phyloP scores from a whole-genome alignment of 2,329 filamentous ascomycete genomes.

The Gnomoniopsis sp. region DNA sequence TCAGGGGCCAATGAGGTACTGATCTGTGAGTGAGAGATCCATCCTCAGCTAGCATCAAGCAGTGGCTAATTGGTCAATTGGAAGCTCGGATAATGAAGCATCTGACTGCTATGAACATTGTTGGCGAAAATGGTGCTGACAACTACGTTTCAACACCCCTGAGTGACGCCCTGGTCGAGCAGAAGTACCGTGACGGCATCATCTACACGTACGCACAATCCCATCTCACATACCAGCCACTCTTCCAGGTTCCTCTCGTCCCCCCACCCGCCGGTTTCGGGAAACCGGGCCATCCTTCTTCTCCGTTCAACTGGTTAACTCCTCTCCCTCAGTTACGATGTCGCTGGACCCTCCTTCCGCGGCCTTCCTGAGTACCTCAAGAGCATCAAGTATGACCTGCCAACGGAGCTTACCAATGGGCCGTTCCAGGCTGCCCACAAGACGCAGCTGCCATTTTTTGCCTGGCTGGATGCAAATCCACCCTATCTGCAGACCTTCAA shows the following conservation, averaged over 20 bases:
- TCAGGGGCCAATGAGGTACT: constrained; percentile 27
- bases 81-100: constrained; percentile 31
- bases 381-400: constrained; percentile 26
- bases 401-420: constrained; percentile 26
- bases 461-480: constrained; percentile 33
- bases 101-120: constrained; percentile 34
- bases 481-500: constrained; percentile 32
- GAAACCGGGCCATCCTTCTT: no score
- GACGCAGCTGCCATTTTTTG: constrained; percentile 32
- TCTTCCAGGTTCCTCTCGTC: neutral
- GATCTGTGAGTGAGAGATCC: neutral
- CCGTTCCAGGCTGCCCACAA: constrained; percentile 32
- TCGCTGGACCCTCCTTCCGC: constrained; percentile 30
- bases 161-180: constrained; percentile 31
- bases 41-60: neutral
- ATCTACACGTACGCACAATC: constrained; percentile 20
- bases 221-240: neutral
- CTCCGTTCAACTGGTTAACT: neutral
- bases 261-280: no score
- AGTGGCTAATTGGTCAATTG: neutral
- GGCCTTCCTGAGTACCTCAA: constrained; percentile 30
- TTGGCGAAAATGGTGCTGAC: constrained; percentile 24
- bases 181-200: constrained; percentile 33
- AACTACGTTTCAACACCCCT: constrained; percentile 28
- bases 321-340: constrained; percentile 31